Base-by-base conservation (phyloP, 1,284 basidiomycete genomes). In the Exobasidium cylindrosporum region DNA sequence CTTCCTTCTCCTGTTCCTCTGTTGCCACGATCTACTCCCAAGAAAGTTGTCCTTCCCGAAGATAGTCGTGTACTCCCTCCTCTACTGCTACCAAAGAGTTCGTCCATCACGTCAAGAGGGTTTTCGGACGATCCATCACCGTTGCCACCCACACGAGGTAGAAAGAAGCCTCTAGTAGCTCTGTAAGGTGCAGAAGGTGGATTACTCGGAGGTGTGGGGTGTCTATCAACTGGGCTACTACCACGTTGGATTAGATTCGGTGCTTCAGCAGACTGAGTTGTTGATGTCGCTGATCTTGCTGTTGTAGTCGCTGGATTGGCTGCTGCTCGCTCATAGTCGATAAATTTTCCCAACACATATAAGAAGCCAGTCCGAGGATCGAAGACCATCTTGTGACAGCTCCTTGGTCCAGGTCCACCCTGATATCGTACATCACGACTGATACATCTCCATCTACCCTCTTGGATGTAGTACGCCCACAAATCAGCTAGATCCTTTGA, bases 311-410 rank as follows among this genome's bases (percentile, higher is more conserved):
- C 10, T 40, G 35, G 35, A n/a, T n/a, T n/a, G n/a, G n/a, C n/a
- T n/a, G n/a, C n/a, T 21, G 10, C 35, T 21, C 10, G 14, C 3
- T 31, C 57, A 10, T 45, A 45, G 50, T 80, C 73, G 47, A 73
- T 70, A 60, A 73, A 78, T 49, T 76, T 69, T 21, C 80, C 79
- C 10, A 80, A 64, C n/a, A 92, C 74, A 78, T 90, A 92, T 24
- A 92, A 87, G 66, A 83, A 84, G 1, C 88, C 88, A 0, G 85
- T 88, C 76, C 84, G 85, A 21, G 83, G 81, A 73, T 91, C 88
- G 68, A 89, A 89, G 17, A 86, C 86, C 88, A 91, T 90, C 81
- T 89, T 89, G 77, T 91, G 90, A 73, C 90, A 91, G 32, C 87
- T 87, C 29, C 90, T 82, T 3, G 88, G 84, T 3, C 86, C 84